Evolutionary conservation across 805 yeast genomes (phyloP).

Genomic region (Ascoidea asiatica): DNA sequence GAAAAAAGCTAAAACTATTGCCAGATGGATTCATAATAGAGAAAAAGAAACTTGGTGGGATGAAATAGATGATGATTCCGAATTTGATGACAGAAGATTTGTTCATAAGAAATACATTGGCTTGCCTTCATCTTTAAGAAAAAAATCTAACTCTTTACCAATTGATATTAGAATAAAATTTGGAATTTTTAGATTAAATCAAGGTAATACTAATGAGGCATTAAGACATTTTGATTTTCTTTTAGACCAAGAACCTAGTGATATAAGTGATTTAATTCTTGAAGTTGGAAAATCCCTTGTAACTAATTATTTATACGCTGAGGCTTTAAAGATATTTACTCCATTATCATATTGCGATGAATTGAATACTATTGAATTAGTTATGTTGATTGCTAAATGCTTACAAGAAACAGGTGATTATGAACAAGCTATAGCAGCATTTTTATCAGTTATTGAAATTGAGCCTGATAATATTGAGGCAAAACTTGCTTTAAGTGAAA

Average conservation of each 20-base stretch:
- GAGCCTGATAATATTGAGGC: slow-evolving; percentile 60
- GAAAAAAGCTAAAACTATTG: slow-evolving; percentile 48
- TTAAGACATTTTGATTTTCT: slow-evolving; percentile 46
- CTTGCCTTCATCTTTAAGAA: slow-evolving; percentile 23
- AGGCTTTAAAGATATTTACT: slow-evolving; percentile 55
- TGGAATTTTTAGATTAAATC: slow-evolving; percentile 58
- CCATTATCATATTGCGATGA: slow-evolving; percentile 45
- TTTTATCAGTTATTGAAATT: slow-evolving; percentile 34
- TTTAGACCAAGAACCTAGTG: slow-evolving; percentile 40
- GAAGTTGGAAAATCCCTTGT: slow-evolving; percentile 70
- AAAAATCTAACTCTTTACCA: slow-evolving; percentile 41
- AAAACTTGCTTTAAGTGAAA: slow-evolving; percentile 70
- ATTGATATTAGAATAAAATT: slow-evolving; percentile 78
- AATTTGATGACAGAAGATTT: slow-evolving; percentile 56
- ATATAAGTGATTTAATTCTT: slow-evolving; percentile 54
- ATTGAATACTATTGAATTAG: slow-evolving; percentile 32
- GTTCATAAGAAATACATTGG: slow-evolving; percentile 30
- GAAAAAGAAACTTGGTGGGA: slow-evolving; percentile 46
- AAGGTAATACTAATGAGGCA: slow-evolving; percentile 58
- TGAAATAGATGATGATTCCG: slow-evolving; percentile 16
- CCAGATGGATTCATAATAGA: slow-evolving; percentile 76
- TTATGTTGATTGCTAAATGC: slow-evolving; percentile 58
- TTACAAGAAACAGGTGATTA: slow-evolving; percentile 60
- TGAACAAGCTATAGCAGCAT: slow-evolving; percentile 47
- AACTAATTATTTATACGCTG: slow-evolving; percentile 53